Evolutionary conservation across 768 basidiomycete genomes (phyloP).

Genomic region (Psilocybe cyanescens): DNA sequence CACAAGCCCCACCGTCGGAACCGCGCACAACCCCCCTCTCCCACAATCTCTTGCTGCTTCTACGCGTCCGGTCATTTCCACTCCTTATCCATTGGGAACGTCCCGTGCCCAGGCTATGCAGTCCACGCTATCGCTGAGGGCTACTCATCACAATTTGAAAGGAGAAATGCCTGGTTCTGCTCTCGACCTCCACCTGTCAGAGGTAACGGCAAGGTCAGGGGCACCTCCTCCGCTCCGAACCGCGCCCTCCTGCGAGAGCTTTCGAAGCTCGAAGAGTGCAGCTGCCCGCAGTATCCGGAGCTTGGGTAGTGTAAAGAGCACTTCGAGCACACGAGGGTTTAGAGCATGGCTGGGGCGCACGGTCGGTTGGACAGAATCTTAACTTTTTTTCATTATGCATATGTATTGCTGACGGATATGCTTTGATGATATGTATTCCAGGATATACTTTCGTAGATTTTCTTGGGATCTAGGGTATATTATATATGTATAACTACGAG

Average conservation of each 20-base stretch:
- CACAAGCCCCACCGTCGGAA: conserved; percentile 12
- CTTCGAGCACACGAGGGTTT: conserved; percentile 40
- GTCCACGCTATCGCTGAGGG: conserved; percentile 19
- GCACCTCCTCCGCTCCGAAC: conserved; percentile 29
- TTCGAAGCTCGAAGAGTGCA: conserved; percentile 42
- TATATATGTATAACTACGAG: too few species aligned
- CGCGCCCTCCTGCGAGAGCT: conserved; percentile 50
- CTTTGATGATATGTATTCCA: not conserved
- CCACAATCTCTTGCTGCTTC: conserved; percentile 7
- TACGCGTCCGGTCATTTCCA: conserved; percentile 41
- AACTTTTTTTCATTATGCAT: conserved; percentile 5
- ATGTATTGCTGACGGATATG: not conserved
- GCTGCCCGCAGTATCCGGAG: conserved; percentile 48
- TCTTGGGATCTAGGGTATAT: not conserved
- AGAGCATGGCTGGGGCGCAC: conserved; percentile 43
- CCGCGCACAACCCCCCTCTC: conserved; percentile 12
- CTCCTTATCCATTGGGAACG: conserved; percentile 50
- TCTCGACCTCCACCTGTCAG: conserved; percentile 11
- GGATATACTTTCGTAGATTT: not conserved
- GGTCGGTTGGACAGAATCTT: conserved; percentile 24
- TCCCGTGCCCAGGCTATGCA: conserved; percentile 16
- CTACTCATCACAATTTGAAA: conserved; percentile 5
- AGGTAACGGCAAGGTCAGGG: not conserved
- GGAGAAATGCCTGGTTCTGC: conserved; percentile 9
- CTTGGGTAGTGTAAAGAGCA: conserved; percentile 46